Evolutionary conservation across 805 yeast genomes (phyloP).

Genomic region (Jamesozyma gamospora): DNA sequence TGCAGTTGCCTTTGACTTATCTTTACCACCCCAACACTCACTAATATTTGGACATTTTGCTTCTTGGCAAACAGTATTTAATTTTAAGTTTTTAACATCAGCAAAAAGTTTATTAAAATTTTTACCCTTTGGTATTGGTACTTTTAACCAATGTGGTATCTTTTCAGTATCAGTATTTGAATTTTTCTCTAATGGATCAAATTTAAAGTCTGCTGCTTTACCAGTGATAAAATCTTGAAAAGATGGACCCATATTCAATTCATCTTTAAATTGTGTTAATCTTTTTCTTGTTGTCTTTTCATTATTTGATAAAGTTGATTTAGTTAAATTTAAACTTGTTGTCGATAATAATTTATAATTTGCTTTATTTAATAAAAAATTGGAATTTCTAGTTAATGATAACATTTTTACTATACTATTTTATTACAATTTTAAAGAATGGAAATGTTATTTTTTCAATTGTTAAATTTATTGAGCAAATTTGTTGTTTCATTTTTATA

Average conservation of each 20-base stretch:
- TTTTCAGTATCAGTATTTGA: slow-evolving; percentile 44
- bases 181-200: slow-evolving; percentile 73
- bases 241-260: slow-evolving; percentile 75
- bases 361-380: neutral
- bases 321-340: neutral
- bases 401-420: neutral
- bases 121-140: slow-evolving; percentile 93
- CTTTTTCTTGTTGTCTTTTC: slow-evolving; percentile 32
- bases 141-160: slow-evolving; percentile 88
- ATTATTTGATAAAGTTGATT: neutral
- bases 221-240: slow-evolving; percentile 87
- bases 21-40: slow-evolving; percentile 98
- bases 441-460: too few species aligned
- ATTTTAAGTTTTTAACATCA: slow-evolving; percentile 78
- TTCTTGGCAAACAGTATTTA: slow-evolving; percentile 96
- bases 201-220: slow-evolving; percentile 50
- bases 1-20: slow-evolving; percentile 67
- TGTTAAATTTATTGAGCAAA: too few species aligned
- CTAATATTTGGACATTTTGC: slow-evolving; percentile 99
- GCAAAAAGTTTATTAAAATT: slow-evolving; percentile 69
- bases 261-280: slow-evolving; percentile 55
- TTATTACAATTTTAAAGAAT: too few species aligned
- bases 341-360: neutral
- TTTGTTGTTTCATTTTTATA: too few species aligned
- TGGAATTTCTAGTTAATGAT: neutral